Evolutionary conservation across 805 yeast genomes (phyloP), one percentile per base, ranked within the genome.

Genomic region (Tetrapisispora taiwanensis): DNA sequence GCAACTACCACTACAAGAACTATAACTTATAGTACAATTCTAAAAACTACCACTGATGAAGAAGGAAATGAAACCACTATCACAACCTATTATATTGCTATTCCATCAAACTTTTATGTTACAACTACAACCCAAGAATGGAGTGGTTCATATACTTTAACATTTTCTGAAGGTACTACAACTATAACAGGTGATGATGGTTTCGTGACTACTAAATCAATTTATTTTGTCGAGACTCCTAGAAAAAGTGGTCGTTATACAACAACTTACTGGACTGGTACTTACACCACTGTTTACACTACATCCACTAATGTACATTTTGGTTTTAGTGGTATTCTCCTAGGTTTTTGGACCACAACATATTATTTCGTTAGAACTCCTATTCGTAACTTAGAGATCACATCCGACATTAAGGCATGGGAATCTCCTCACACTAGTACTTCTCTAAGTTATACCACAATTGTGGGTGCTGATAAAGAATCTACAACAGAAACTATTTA

Each of bases 181-280:
- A 31, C 36, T 9, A 20, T 39, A n/a, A 35, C 36, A 27, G 48
- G 40, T 7, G 34, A 35, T 14, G 44, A 43, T 32, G 42, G 34
- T 9, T 20, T 18, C 34, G 22, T 24, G 1, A 46, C 45, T 5
- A 24, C 30, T 3, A 40, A 46, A 40, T 36, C 49, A 7, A 34
- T 46, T 30, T 43, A 46, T 31, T 44, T 18, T 36, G 49, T 46
- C 12, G 47, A 46, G 30, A 39, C 36, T 1, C 49, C 49, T 30
- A 39, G 42, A 30, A 22, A 14, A 3, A 18, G 10, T 9, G 42
- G 42, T 30, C 3, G 12, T 13, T 39, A 39, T 17, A 39, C 22
- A 3, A 39, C 42, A 9, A 22, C 35, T 4, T 39, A 31, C 14
- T 39, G 42, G 42, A 39, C 36, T 8, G 36, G 36, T 9, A 9